phyloP scores from a whole-genome alignment of 441 rosid species.

The Pelargonium myrrhifolium region DNA sequence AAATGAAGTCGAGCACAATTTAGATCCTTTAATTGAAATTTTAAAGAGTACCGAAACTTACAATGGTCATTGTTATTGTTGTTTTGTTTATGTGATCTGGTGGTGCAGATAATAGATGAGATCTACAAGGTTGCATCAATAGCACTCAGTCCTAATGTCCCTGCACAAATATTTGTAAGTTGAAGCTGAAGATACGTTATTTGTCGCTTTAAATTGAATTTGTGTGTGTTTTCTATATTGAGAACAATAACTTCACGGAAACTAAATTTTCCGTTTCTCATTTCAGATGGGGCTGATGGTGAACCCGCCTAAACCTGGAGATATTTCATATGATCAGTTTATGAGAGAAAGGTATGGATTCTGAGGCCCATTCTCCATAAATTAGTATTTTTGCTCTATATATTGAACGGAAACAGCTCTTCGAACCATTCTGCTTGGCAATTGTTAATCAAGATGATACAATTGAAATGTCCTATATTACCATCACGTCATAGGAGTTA shows the following conservation, averaged over 20 bases:
- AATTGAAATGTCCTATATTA: no score
- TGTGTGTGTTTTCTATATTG: not conserved
- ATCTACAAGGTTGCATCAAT: slow-evolving; percentile 83
- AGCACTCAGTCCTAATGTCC: slow-evolving; percentile 88
- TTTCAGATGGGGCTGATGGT: slow-evolving; percentile 94
- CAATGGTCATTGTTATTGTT: no score
- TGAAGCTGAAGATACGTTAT: slow-evolving; percentile 6
- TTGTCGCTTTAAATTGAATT: slow-evolving; percentile 2
- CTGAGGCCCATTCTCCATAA: slow-evolving; percentile 6
- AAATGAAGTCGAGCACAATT: not conserved
- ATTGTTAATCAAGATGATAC: not conserved
- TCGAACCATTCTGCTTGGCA: not conserved
- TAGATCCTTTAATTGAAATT: no score
- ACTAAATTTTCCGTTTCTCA: slow-evolving; percentile 9
- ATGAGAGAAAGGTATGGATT: slow-evolving; percentile 64
- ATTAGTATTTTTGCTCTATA: not conserved
- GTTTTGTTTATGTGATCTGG: not conserved
- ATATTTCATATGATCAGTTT: slow-evolving; percentile 75
- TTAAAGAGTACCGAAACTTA: not conserved
- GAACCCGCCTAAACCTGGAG: slow-evolving; percentile 86
- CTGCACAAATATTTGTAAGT: slow-evolving; percentile 97
- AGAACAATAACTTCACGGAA: not conserved
- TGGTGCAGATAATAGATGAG: slow-evolving; percentile 77
- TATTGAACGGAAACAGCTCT: not conserved
- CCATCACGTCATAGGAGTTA: no score